Conservation (phyloP, 2,329 filamentous ascomycete genomes). For the Talaromyces sp. region DNA sequence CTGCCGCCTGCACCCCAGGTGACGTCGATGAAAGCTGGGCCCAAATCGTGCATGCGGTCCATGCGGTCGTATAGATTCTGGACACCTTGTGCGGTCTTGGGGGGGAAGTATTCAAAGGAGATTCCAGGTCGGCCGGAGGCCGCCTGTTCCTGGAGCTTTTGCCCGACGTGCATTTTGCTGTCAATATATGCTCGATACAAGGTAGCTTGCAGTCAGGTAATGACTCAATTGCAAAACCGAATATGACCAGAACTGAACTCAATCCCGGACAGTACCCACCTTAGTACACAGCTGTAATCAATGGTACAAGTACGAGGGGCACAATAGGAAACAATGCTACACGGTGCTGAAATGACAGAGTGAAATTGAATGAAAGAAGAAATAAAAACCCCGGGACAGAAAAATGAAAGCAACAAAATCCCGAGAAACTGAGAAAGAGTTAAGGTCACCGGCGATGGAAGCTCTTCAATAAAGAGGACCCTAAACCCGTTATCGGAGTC, state of each 20-base stretch:
- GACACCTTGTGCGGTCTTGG: slow-evolving; percentile 84
- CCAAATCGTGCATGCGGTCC: slow-evolving; percentile 96
- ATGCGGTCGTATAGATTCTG: slow-evolving; percentile 99
- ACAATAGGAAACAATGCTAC: neutral
- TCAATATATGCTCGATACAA: too few species aligned
- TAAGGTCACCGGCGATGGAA: slow-evolving; percentile 10
- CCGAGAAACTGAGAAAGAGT: neutral
- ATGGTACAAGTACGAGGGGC: neutral
- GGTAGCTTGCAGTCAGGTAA: neutral
- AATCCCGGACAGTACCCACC: neutral
- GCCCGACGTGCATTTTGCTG: slow-evolving; percentile 79
- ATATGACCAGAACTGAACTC: neutral
- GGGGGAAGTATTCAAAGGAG: slow-evolving; percentile 99
- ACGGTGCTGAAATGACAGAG: neutral
- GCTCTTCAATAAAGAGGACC: slow-evolving; percentile 4
- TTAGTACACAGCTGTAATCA: neutral
- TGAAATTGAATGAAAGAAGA: neutral
- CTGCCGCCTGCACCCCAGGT: slow-evolving; percentile 96
- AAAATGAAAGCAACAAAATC: neutral
- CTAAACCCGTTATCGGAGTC: slow-evolving; percentile 19
- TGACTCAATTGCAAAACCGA: neutral
- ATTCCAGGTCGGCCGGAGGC: slow-evolving; percentile 79
- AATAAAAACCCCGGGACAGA: neutral
- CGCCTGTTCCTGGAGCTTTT: slow-evolving; percentile 82
- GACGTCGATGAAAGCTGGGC: slow-evolving; percentile 94